These are phyloP conservation scores for Rutstroemia sp. DNA, from an alignment of 2,329 filamentous ascomycete species.

Conservation along the genomic window DNA sequence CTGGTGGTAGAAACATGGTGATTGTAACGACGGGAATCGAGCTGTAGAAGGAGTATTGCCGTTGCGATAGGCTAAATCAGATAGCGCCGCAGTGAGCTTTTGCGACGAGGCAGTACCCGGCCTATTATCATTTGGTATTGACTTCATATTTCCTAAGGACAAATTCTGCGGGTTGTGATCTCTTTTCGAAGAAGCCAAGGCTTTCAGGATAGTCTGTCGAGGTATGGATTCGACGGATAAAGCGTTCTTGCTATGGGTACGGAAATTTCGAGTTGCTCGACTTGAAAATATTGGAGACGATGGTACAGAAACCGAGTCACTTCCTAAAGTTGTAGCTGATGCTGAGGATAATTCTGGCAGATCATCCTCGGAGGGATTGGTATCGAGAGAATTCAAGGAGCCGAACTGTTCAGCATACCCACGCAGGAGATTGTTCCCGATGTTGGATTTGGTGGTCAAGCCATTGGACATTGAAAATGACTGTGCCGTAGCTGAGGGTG, in stretches of 20 bases:
- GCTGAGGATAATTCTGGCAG: conserved; percentile 17
- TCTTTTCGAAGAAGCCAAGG: conserved; percentile 59
- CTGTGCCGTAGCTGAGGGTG: conserved; percentile 14
- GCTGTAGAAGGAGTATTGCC: conserved; percentile 28
- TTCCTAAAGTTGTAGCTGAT: conserved; percentile 25
- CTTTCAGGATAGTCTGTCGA: conserved; percentile 77
- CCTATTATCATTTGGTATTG: conserved; percentile 15
- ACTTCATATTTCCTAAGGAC: conserved; percentile 5
- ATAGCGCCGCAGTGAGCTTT: conserved; percentile 53
- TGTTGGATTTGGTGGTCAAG: conserved; percentile 23
- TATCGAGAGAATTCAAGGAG: conserved; percentile 29
- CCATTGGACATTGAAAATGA: conserved; percentile 23
- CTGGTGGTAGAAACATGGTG: conserved; percentile 96
- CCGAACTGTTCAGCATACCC: conserved; percentile 37
- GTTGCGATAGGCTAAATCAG: conserved; percentile 37
- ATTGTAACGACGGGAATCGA: conserved; percentile 65
- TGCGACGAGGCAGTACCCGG: conserved; percentile 37
- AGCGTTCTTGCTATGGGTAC: conserved; percentile 27
- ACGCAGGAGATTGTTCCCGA: conserved; percentile 34
- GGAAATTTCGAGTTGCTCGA: conserved; percentile 14
- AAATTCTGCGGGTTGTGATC: conserved; percentile 45
- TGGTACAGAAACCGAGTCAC: conserved; percentile 22
- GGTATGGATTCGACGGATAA: conserved; percentile 43
- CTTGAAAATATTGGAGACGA: conserved; percentile 22
- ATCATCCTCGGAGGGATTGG: conserved; percentile 22